Conservation (phyloP, 2,329 filamentous ascomycete genomes). For the Pseudopyrenochaeta lycopersici region DNA sequence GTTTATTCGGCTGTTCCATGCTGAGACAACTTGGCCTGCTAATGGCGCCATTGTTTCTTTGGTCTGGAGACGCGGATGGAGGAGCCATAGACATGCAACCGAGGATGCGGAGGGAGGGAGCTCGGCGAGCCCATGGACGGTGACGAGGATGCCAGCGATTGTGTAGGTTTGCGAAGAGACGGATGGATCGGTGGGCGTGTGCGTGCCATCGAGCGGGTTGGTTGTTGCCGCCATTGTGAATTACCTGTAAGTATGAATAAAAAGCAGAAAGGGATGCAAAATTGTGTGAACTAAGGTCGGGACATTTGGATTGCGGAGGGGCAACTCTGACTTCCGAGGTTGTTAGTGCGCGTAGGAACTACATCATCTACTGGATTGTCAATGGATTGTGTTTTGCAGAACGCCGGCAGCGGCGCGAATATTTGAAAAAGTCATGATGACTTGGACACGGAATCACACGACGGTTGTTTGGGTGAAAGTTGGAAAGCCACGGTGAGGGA, state of each 20-base stretch:
- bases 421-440: neutral
- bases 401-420: neutral
- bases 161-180: constrained; percentile 73
- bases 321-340: constrained; percentile 1
- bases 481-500: neutral
- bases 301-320: constrained; percentile 2
- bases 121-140: constrained; percentile 83
- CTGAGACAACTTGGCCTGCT: constrained; percentile 72
- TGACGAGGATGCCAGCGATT: constrained; percentile 80
- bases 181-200: constrained; percentile 35
- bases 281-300: constrained; percentile 1
- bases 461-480: neutral
- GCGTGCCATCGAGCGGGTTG: constrained; percentile 46
- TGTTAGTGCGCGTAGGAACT: neutral
- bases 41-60: constrained; percentile 79
- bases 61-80: constrained; percentile 79
- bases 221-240: constrained; percentile 42
- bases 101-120: constrained; percentile 64
- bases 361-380: neutral
- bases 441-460: neutral
- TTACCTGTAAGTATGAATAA: neutral
- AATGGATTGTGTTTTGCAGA: neutral
- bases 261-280: neutral
- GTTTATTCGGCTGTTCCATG: constrained; percentile 66
- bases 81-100: constrained; percentile 87